Percentiles rank a stretch among this genome's conserved stretches.
phyloP scores from a whole-genome alignment of 768 basidiomycete species.

The Leccinum incarnatum region DNA sequence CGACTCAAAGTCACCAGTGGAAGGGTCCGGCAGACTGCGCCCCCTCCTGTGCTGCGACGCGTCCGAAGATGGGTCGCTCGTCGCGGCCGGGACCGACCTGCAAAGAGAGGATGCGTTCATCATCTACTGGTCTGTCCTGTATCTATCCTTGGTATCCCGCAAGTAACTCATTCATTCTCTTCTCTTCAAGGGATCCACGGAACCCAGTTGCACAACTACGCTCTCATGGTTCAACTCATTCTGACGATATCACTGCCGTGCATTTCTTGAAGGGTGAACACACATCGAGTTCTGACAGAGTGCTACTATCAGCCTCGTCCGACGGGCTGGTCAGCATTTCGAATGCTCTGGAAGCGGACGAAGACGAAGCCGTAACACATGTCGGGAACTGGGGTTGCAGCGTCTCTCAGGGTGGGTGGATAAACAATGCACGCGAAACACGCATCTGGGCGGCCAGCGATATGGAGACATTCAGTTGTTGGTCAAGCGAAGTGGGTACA shows the following conservation, averaged over 20 bases:
- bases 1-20: conserved; percentile 49
- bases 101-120: conserved; percentile 80
- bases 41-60: conserved; percentile 67
- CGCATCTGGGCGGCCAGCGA: conserved; percentile 84
- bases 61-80: conserved; percentile 63
- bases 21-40: conserved; percentile 39
- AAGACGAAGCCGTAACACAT: conserved; percentile 79
- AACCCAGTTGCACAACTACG: conserved; percentile 66
- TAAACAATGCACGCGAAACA: conserved; percentile 33
- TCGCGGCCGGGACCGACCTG: conserved; percentile 83
- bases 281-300: conserved; percentile 37
- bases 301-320: conserved; percentile 77
- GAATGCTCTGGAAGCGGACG: conserved; percentile 71
- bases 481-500: conserved; percentile 64
- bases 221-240: conserved; percentile 83
- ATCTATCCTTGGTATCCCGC: neutral
- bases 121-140: conserved; percentile 66
- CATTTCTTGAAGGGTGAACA: conserved; percentile 40
- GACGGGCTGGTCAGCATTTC: conserved; percentile 81
- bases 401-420: conserved; percentile 75
- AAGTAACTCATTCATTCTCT: neutral
- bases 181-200: conserved; percentile 72
- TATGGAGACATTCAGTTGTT: conserved; percentile 91
- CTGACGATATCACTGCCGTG: conserved; percentile 86
- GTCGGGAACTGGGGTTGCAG: conserved; percentile 89